Conservation (phyloP, 257 asterid genomes). For the Scutellaria galericulata region DNA sequence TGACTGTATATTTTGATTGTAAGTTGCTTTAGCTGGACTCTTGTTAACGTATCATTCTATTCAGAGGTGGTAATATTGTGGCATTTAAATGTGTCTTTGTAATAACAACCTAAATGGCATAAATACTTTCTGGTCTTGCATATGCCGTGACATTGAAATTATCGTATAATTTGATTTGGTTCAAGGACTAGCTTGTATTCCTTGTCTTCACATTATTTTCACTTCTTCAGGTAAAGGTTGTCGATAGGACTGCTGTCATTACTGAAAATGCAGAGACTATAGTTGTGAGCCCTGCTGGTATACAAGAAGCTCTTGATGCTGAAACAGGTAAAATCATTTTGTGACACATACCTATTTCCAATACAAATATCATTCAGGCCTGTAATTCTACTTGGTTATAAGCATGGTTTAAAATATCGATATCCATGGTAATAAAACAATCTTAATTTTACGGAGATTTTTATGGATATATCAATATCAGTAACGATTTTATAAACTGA, state of each 20-base stretch:
- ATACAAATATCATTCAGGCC: neutral
- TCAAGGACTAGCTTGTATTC: constrained; percentile 8
- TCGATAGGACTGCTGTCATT: constrained; percentile 65
- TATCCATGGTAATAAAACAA: neutral
- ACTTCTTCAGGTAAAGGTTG: constrained; percentile 76
- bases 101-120: neutral
- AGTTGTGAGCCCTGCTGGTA: constrained; percentile 69
- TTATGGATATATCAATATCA: neutral
- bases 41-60: neutral
- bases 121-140: neutral
- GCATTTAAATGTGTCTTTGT: neutral
- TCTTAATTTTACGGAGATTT: neutral
- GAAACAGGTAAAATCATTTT: constrained; percentile 63
- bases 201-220: constrained; percentile 21
- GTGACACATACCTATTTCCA: neutral
- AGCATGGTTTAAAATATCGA: neutral
- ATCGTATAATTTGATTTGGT: neutral
- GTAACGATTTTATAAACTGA: no score
- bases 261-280: constrained; percentile 87
- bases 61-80: neutral
- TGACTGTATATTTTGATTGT: neutral
- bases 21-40: neutral
- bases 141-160: neutral
- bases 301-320: constrained; percentile 76
- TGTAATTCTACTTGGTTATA: constrained; percentile 3